phyloP scores from a whole-genome alignment of 257 asterid species.

The Verbascum thapsus region DNA sequence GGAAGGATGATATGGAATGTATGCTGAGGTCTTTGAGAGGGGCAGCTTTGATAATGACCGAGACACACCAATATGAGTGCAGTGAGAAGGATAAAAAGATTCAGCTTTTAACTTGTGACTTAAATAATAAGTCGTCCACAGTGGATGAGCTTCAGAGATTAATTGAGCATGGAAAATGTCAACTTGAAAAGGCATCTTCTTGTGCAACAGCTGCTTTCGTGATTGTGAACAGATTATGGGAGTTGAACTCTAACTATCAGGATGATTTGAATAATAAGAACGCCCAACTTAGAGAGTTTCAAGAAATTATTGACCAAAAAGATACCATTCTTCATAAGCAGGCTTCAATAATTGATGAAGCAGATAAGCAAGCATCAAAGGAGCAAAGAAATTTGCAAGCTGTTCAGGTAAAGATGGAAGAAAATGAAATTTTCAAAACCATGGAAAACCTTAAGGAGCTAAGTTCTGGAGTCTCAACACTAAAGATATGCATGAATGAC shows the following conservation, averaged over 20 bases:
- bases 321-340: constrained; percentile 46
- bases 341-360: constrained; percentile 47
- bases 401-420: constrained; percentile 52
- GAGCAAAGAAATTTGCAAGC: constrained; percentile 44
- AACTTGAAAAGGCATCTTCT: constrained; percentile 55
- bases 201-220: constrained; percentile 85
- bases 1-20: constrained; percentile 72
- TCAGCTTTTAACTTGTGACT: constrained; percentile 47
- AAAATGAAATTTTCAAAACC: constrained; percentile 54
- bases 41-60: constrained; percentile 82
- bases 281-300: constrained; percentile 42
- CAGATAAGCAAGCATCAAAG: constrained; percentile 50
- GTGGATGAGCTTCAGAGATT: constrained; percentile 54
- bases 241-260: constrained; percentile 49
- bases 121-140: constrained; percentile 45
- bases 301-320: constrained; percentile 42
- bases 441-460: constrained; percentile 64
- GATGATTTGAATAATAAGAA: constrained; percentile 49
- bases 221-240: constrained; percentile 71
- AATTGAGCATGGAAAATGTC: constrained; percentile 54
- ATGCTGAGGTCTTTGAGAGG: constrained; percentile 97
- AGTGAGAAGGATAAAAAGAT: constrained; percentile 67
- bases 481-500: constrained; percentile 54
- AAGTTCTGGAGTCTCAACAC: constrained; percentile 57
- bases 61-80: constrained; percentile 83